phyloP scores from a whole-genome alignment of 495 filamentous ascomycete genomes.

The Penicillium odoratum region DNA sequence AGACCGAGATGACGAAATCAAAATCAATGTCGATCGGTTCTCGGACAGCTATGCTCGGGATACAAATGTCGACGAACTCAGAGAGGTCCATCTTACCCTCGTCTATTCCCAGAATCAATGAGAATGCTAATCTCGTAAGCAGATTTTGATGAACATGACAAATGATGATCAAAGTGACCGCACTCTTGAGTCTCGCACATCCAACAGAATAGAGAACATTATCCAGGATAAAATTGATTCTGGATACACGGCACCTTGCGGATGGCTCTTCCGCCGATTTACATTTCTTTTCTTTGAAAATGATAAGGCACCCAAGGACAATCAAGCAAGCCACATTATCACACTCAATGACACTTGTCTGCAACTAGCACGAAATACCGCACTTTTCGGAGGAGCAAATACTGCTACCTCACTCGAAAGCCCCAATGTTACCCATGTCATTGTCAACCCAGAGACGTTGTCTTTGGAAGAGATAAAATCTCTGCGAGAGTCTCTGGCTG shows the following conservation, averaged over 20 bases:
- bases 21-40: constrained; percentile 66
- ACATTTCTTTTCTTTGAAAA: constrained; percentile 50
- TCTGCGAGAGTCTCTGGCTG: constrained; percentile 31
- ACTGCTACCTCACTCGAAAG: constrained; percentile 21
- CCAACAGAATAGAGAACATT: constrained; percentile 56
- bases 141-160: constrained; percentile 51
- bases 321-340: background rate
- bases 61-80: constrained; percentile 63
- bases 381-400: constrained; percentile 65
- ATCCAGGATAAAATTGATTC: constrained; percentile 48
- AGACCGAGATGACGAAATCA: constrained; percentile 44
- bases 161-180: constrained; percentile 25
- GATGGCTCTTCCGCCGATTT: constrained; percentile 68
- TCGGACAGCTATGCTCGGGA: constrained; percentile 84
- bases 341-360: constrained; percentile 13
- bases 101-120: background rate
- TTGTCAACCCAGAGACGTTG: constrained; percentile 26
- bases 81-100: constrained; percentile 35
- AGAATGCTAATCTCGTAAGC: background rate
- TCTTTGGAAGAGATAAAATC: constrained; percentile 22
- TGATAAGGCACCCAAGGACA: background rate
- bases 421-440: constrained; percentile 34
- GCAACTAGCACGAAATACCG: constrained; percentile 41
- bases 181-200: constrained; percentile 35
- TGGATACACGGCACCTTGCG: constrained; percentile 44